Conservation (phyloP, 2,329 filamentous ascomycete genomes). For the Capronia americana region DNA sequence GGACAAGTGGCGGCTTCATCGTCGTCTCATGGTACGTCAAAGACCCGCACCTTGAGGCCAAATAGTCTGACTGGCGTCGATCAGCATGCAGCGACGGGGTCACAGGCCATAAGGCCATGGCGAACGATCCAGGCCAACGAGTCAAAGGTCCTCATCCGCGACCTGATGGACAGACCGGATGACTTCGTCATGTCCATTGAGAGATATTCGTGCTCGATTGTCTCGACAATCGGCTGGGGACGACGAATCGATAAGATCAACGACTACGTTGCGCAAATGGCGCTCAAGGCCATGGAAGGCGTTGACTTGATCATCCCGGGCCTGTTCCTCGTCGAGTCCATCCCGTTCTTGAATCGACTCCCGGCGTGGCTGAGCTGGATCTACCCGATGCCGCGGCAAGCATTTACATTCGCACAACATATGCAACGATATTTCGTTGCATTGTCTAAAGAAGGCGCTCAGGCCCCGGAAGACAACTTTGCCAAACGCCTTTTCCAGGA, state of each 20-base stretch:
- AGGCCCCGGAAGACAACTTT: slow-evolving; percentile 47
- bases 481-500: slow-evolving; percentile 59
- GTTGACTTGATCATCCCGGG: slow-evolving; percentile 35
- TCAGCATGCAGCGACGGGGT: slow-evolving; percentile 57
- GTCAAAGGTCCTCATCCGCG: slow-evolving; percentile 60
- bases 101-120: slow-evolving; percentile 63
- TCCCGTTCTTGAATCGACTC: slow-evolving; percentile 53
- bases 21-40: slow-evolving; percentile 54
- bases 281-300: slow-evolving; percentile 33
- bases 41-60: neutral
- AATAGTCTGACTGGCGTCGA: neutral
- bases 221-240: slow-evolving; percentile 51
- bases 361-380: slow-evolving; percentile 48
- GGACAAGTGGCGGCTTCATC: slow-evolving; percentile 49
- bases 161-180: slow-evolving; percentile 45
- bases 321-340: slow-evolving; percentile 31
- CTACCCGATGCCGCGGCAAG: slow-evolving; percentile 21
- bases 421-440: slow-evolving; percentile 60
- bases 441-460: slow-evolving; percentile 57
- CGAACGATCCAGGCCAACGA: slow-evolving; percentile 64
- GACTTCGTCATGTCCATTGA: slow-evolving; percentile 50
- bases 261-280: slow-evolving; percentile 55
- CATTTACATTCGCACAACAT: slow-evolving; percentile 49
- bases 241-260: slow-evolving; percentile 50
- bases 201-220: slow-evolving; percentile 51